Evolutionary conservation across 805 yeast species (phyloP).

Genomic region (Soucietia sequanensis): DNA sequence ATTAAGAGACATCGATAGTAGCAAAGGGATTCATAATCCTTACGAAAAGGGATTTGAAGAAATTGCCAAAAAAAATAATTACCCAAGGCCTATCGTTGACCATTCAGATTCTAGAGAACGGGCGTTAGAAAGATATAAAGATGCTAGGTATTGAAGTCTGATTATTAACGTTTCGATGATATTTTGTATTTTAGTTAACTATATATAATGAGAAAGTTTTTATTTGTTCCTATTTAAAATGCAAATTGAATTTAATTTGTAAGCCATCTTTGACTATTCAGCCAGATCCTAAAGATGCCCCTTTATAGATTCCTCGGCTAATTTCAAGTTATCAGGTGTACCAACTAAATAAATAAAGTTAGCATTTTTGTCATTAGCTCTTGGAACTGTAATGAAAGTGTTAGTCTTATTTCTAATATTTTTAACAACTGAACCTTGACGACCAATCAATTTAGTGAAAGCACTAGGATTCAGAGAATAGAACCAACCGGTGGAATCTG

Average conservation of each 20-base stretch:
- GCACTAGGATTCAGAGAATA: slow-evolving; percentile 52
- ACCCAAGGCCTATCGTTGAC: slow-evolving; percentile 46
- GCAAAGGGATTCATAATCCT: slow-evolving; percentile 35
- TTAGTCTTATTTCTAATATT: slow-evolving; percentile 58
- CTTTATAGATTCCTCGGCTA: slow-evolving; percentile 22
- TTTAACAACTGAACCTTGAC: slow-evolving; percentile 68
- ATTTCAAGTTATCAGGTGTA: slow-evolving; percentile 47
- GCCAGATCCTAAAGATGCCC: too few species aligned
- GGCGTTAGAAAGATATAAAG: slow-evolving; percentile 41
- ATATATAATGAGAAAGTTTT: background rate
- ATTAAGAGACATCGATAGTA: slow-evolving; percentile 24
- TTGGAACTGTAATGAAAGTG: slow-evolving; percentile 64
- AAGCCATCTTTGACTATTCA: too few species aligned
- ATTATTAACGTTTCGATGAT: too few species aligned
- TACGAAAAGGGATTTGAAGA: slow-evolving; percentile 23
- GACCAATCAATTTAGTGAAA: slow-evolving; percentile 71
- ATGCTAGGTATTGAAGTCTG: slow-evolving; percentile 21
- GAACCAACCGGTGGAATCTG: slow-evolving; percentile 57
- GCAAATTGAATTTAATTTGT: background rate
- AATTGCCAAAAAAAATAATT: slow-evolving; percentile 27
- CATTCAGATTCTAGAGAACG: slow-evolving; percentile 40
- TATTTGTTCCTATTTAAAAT: background rate
- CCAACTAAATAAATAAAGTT: slow-evolving; percentile 64
- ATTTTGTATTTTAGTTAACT: background rate
- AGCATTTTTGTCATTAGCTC: slow-evolving; percentile 48